These are phyloP conservation scores for Helichrysum umbraculigerum DNA, from an alignment of 129 eudicot genomes.

Conservation along the genomic window DNA sequence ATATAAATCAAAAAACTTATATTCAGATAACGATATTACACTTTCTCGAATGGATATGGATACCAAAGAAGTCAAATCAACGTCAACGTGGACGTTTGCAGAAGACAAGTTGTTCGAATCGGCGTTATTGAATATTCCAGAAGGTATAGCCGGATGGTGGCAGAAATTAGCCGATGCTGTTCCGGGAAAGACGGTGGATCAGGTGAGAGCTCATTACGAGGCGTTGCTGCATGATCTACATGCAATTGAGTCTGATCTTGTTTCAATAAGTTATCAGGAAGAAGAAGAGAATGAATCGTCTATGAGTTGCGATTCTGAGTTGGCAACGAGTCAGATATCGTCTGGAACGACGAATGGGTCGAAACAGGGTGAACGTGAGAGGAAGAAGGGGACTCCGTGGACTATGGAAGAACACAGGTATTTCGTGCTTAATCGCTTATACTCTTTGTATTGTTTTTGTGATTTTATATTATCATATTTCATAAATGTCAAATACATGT, in stretches of 20 bases:
- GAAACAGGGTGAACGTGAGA: constrained; percentile 37
- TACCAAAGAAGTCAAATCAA: background rate
- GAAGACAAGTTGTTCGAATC: constrained; percentile 42
- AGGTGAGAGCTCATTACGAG: constrained; percentile 45
- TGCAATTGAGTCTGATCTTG: constrained; percentile 62
- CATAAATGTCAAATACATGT: background rate
- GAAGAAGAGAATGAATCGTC: constrained; percentile 15
- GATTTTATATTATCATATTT: too few species aligned
- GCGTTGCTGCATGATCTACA: constrained; percentile 41
- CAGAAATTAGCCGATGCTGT: constrained; percentile 46
- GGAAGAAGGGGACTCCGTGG: constrained; percentile 84
- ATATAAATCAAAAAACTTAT: background rate
- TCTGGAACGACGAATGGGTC: constrained; percentile 24
- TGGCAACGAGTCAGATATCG: constrained; percentile 29
- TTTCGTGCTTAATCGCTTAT: background rate
- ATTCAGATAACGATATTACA: background rate
- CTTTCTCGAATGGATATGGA: background rate
- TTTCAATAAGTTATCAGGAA: constrained; percentile 43
- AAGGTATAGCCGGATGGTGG: constrained; percentile 53
- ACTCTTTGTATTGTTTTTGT: background rate
- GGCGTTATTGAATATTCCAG: constrained; percentile 45
- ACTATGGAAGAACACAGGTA: constrained; percentile 81
- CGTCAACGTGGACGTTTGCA: background rate
- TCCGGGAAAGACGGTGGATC: constrained; percentile 53
- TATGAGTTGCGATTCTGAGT: constrained; percentile 27